Evolutionary conservation across 768 basidiomycete species (phyloP).

Genomic region (Termitomyces sp.): DNA sequence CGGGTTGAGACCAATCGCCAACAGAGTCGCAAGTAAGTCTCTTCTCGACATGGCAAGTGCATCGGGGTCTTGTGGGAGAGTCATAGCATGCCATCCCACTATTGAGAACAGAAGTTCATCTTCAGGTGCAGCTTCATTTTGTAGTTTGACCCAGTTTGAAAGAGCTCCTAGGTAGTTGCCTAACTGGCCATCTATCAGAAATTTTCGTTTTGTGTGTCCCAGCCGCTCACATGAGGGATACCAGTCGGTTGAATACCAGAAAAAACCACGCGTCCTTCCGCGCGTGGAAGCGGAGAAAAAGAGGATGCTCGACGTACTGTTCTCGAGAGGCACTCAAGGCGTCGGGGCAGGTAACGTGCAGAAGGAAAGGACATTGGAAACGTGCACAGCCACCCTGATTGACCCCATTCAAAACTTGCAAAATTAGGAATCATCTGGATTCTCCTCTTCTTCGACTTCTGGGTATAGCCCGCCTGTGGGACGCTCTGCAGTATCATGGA

Average conservation of each 20-base stretch:
- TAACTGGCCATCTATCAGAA: constrained; percentile 44
- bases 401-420: not conserved
- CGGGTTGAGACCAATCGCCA: constrained; percentile 85
- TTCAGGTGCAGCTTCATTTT: constrained; percentile 48
- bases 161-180: constrained; percentile 94
- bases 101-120: constrained; percentile 79
- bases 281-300: not conserved
- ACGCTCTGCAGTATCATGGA: constrained; percentile 6
- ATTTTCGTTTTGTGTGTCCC: not conserved
- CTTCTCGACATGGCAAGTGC: constrained; percentile 54
- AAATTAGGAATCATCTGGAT: not conserved
- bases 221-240: constrained; percentile 70
- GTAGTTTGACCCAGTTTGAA: constrained; percentile 82
- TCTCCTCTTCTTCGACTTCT: not conserved
- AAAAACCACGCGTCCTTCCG: constrained; percentile 48
- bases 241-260: constrained; percentile 95
- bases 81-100: constrained; percentile 93
- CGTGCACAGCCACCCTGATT: constrained; percentile 18
- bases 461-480: not conserved
- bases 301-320: constrained; percentile 17
- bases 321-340: constrained; percentile 11
- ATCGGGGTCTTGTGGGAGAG: constrained; percentile 80
- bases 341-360: constrained; percentile 9
- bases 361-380: constrained; percentile 16
- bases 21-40: constrained; percentile 76